These are phyloP conservation scores for Stachybotrys chartarum DNA, from an alignment of 2,329 filamentous ascomycete genomes.

Conservation along the genomic window DNA sequence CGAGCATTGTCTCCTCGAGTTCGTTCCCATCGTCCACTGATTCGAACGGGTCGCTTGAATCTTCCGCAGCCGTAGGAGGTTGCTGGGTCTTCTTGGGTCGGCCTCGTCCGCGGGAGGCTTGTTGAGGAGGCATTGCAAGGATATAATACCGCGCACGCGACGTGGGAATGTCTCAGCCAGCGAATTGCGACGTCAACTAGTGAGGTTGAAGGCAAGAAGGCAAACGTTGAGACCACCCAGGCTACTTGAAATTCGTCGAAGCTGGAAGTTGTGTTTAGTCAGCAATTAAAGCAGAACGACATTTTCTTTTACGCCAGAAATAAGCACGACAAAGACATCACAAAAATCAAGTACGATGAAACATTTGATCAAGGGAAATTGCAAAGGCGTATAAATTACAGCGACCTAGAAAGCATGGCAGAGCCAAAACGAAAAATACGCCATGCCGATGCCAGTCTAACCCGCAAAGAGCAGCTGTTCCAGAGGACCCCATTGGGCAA, in stretches of 20 bases:
- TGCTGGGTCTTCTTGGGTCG: conserved; percentile 21
- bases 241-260: too few species aligned
- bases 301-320: too few species aligned
- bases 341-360: too few species aligned
- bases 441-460: conserved; percentile 44
- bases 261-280: too few species aligned
- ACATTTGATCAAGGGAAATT: conserved; percentile 37
- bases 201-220: too few species aligned
- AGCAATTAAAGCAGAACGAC: too few species aligned
- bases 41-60: conserved; percentile 27
- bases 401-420: conserved; percentile 44
- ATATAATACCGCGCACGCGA: not conserved
- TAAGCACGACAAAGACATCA: too few species aligned
- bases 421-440: conserved; percentile 36
- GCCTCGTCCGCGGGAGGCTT: conserved; percentile 27
- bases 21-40: conserved; percentile 21
- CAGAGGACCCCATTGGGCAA: conserved; percentile 30
- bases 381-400: conserved; percentile 58
- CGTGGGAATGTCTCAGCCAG: too few species aligned
- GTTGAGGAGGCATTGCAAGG: conserved; percentile 34
- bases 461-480: conserved; percentile 34
- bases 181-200: too few species aligned
- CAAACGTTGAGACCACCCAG: too few species aligned
- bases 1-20: conserved; percentile 1
- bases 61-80: conserved; percentile 13